Conservation (phyloP, 2,329 filamentous ascomycete genomes). For the Sclerotinia glacialis region DNA sequence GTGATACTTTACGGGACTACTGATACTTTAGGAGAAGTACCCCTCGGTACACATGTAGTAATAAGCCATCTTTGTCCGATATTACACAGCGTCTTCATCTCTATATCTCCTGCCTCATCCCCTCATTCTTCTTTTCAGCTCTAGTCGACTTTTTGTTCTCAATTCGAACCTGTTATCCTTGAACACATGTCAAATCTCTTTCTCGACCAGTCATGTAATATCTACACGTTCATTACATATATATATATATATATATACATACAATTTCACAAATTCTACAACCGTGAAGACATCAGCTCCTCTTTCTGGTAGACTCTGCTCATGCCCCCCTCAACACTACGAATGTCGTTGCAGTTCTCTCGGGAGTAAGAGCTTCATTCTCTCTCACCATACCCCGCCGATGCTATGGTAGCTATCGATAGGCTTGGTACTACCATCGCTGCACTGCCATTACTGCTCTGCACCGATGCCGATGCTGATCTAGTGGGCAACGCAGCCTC, state of each 20-base stretch:
- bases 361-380: constrained; percentile 25
- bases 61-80: background rate
- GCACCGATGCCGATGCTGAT: constrained; percentile 23
- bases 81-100: background rate
- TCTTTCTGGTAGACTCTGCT: constrained; percentile 26
- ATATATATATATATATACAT: background rate
- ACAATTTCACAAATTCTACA: constrained; percentile 1
- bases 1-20: background rate
- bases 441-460: constrained; percentile 23
- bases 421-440: constrained; percentile 31
- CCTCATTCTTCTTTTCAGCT: constrained; percentile 24
- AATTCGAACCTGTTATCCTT: constrained; percentile 1
- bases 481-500: constrained; percentile 30
- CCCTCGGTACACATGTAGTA: constrained; percentile 5
- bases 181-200: background rate
- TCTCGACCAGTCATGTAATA: background rate
- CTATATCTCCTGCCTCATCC: background rate
- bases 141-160: constrained; percentile 24
- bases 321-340: constrained; percentile 28
- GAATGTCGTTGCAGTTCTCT: constrained; percentile 31
- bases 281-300: constrained; percentile 24
- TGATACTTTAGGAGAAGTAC: background rate
- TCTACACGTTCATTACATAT: background rate
- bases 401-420: constrained; percentile 31
- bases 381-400: constrained; percentile 28